These are phyloP conservation scores for Trebouxia sp. DNA, from an alignment of 139 green algal genomes.

Conservation along the genomic window DNA sequence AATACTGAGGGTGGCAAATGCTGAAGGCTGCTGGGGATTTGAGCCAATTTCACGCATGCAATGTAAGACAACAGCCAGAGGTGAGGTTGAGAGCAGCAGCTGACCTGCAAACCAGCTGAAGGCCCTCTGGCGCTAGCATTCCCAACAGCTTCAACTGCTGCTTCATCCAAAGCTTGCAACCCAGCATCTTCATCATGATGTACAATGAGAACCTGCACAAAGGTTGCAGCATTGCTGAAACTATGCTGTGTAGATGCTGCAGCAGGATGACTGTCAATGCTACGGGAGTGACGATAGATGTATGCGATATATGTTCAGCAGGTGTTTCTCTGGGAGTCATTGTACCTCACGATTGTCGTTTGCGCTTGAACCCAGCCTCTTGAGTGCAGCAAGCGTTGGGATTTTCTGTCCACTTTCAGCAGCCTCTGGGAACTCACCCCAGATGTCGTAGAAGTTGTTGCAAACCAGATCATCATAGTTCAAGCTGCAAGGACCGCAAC, in stretches of 20 bases:
- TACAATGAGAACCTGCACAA: slow-evolving; percentile 53
- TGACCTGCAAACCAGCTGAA: slow-evolving; percentile 27
- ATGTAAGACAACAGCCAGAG: too few relatives aligned
- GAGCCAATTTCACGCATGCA: too few relatives aligned
- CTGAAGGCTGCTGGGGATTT: too few relatives aligned
- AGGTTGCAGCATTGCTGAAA: too few relatives aligned
- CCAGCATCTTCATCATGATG: slow-evolving; percentile 47
- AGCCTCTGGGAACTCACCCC: slow-evolving; percentile 50
- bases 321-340: background rate
- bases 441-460: slow-evolving; percentile 62
- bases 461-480: slow-evolving; percentile 43
- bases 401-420: slow-evolving; percentile 33
- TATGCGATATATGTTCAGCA: background rate
- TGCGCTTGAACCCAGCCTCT: slow-evolving; percentile 13
- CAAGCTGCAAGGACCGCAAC: slow-evolving; percentile 36
- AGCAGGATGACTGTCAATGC: background rate
- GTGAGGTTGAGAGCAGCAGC: too few relatives aligned
- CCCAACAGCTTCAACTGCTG: slow-evolving; percentile 34
- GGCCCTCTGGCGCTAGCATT: slow-evolving; percentile 3
- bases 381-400: slow-evolving; percentile 47
- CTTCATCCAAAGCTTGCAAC: slow-evolving; percentile 30
- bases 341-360: slow-evolving; percentile 45
- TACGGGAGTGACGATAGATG: background rate
- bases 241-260: background rate
- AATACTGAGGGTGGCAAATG: too few relatives aligned